These are phyloP conservation scores for Austroboletus eburneus DNA, from an alignment of 768 basidiomycete species.

Conservation along the genomic window DNA sequence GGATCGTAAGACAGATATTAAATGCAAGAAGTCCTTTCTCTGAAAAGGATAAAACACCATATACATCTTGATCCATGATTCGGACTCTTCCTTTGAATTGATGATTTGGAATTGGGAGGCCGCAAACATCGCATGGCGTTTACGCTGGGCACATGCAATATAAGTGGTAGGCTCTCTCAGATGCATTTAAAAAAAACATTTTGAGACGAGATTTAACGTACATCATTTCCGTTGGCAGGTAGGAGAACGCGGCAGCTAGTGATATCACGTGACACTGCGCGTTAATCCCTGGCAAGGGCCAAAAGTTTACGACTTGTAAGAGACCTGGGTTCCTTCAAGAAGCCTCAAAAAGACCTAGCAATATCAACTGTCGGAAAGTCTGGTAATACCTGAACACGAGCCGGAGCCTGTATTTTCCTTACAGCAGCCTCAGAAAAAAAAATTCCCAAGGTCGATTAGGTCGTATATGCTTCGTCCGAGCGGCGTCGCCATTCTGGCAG, in stretches of 20 bases:
- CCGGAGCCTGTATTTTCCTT: neutral
- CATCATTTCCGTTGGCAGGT: neutral
- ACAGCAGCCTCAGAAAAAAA: neutral
- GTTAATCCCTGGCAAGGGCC: too few relatives aligned
- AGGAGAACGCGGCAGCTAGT: neutral
- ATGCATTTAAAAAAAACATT: neutral
- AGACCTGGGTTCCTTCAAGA: neutral
- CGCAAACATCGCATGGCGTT: neutral
- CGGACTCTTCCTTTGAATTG: too few relatives aligned
- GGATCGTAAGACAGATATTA: too few relatives aligned
- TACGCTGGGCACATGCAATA: neutral
- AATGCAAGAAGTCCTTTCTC: too few relatives aligned
- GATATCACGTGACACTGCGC: conserved; percentile 8
- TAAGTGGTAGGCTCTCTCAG: conserved; percentile 1
- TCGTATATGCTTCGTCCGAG: too few relatives aligned
- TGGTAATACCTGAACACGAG: neutral
- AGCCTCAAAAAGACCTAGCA: neutral
- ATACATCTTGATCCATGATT: too few relatives aligned
- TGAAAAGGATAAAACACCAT: too few relatives aligned
- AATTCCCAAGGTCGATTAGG: neutral
- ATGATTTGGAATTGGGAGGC: neutral
- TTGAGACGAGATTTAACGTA: neutral
- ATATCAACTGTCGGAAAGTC: neutral
- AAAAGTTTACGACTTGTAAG: neutral
- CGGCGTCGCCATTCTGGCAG: too few relatives aligned